phyloP scores from a whole-genome alignment of 768 basidiomycete species.

The Boletellus sp. region DNA sequence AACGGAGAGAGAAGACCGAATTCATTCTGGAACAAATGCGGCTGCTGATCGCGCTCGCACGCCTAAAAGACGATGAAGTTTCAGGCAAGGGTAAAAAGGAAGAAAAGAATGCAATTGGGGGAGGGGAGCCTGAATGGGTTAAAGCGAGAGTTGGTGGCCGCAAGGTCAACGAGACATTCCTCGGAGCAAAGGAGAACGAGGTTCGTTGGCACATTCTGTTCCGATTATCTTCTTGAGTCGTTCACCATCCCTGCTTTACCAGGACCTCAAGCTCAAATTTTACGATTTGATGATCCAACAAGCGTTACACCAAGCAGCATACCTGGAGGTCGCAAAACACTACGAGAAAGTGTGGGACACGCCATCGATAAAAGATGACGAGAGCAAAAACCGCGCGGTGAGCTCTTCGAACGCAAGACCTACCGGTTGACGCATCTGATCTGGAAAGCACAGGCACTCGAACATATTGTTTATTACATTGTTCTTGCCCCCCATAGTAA shows the following conservation, averaged over 20 bases:
- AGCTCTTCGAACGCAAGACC: slow-evolving; percentile 20
- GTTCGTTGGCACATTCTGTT: slow-evolving; percentile 41
- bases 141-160: slow-evolving; percentile 88
- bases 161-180: slow-evolving; percentile 90
- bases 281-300: slow-evolving; percentile 97
- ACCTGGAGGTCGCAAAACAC: slow-evolving; percentile 92
- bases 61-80: slow-evolving; percentile 66
- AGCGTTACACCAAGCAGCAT: slow-evolving; percentile 77
- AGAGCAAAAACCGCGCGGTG: slow-evolving; percentile 65
- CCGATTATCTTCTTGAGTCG: not conserved
- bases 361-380: slow-evolving; percentile 86
- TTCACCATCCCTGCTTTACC: slow-evolving; percentile 4
- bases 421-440: slow-evolving; percentile 1
- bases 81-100: slow-evolving; percentile 49
- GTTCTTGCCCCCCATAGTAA: slow-evolving; percentile 93
- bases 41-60: slow-evolving; percentile 72
- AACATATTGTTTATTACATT: slow-evolving; percentile 93
- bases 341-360: slow-evolving; percentile 98
- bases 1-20: slow-evolving; percentile 95
- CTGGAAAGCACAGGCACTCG: slow-evolving; percentile 61
- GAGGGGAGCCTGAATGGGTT: slow-evolving; percentile 88
- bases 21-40: slow-evolving; percentile 99
- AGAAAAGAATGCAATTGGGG: slow-evolving; percentile 54
- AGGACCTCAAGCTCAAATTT: slow-evolving; percentile 95
- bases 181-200: slow-evolving; percentile 86